Evolutionary conservation across 495 filamentous ascomycete species (phyloP), one percentile per base, ranked within the genome.

Genomic region (Penicillium cosmopolitanum): DNA sequence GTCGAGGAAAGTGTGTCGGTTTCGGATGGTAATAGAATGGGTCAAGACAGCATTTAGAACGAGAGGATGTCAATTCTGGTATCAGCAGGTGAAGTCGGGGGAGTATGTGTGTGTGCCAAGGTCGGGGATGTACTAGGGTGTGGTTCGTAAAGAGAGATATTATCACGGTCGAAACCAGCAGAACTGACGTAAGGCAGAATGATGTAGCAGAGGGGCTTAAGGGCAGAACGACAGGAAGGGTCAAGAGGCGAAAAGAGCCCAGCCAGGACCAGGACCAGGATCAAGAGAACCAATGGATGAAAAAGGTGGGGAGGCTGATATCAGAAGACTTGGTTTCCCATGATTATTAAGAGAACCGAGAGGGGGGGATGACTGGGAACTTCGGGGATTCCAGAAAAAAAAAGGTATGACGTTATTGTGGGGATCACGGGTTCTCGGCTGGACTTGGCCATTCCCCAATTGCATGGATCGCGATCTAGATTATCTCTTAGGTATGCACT

Each of bases 301-400:
- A 53, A 54, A 10, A 7, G 16, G 42, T 16, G 36, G 58, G 35
- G 57, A 61, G 53, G 57, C 58, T 70, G 63, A 72, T 70, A 73
- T 73, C 63, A 65, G 62, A 69, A 35, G 66, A 63, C 65, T 65
- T 67, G 67, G 63, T 57, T 60, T 62, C 67, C 57, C 60, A 66
- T 69, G 58, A 70, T 68, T 70, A 70, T 50, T 53, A 63, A 58
- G 51, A 25, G 11, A 53, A 19, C 7, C 9, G 42, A 19, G 42
- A 2, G 15, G 8, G 42, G 53, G 53, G 58, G 40, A 9, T 43
- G 40, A 21, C 19, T 21, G 19, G 10, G 53, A 53, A 23, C 23
- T 31, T 31, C 28, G 58, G 48, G 53, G 50, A 53, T 64, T 62
- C 56, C 46, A 63, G 55, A 65, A 57, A 54, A 61, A 62, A 61